Evolutionary conservation across 2,329 filamentous ascomycete genomes (phyloP).

Genomic region (Hymenoscyphus albidus): DNA sequence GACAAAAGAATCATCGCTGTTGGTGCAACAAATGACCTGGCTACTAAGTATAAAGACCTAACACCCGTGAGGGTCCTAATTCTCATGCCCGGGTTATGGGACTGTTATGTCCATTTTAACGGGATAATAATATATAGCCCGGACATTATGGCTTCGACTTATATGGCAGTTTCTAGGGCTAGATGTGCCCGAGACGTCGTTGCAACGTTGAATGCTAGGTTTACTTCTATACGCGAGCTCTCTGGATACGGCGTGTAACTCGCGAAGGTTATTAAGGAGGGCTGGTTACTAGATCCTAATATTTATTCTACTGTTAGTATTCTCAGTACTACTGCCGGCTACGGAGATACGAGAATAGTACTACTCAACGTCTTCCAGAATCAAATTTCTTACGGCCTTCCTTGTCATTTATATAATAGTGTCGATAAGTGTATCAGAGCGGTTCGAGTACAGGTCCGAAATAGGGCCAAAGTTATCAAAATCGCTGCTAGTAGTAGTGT

Average conservation of each 20-base stretch:
- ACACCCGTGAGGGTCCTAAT: neutral
- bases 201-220: slow-evolving; percentile 44
- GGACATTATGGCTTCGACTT: slow-evolving; percentile 3
- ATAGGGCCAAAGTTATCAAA: slow-evolving; percentile 48
- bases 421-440: neutral
- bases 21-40: neutral
- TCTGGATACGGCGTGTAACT: slow-evolving; percentile 46
- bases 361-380: neutral
- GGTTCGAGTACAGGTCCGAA: slow-evolving; percentile 37
- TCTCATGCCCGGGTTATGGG: neutral
- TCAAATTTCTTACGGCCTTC: neutral
- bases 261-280: slow-evolving; percentile 15
- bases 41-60: neutral
- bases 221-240: slow-evolving; percentile 49
- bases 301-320: neutral
- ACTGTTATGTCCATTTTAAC: neutral
- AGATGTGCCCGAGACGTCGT: slow-evolving; percentile 40
- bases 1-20: slow-evolving; percentile 36
- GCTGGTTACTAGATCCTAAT: neutral
- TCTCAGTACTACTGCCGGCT: neutral
- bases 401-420: neutral
- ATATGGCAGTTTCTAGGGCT: slow-evolving; percentile 38
- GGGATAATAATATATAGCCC: neutral
- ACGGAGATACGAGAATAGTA: neutral
- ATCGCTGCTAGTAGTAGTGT: slow-evolving; percentile 41